Percentiles rank a stretch among this genome's conserved stretches.
phyloP scores from a whole-genome alignment of 2,329 filamentous ascomycete genomes.

The Fusarium heterosporum region DNA sequence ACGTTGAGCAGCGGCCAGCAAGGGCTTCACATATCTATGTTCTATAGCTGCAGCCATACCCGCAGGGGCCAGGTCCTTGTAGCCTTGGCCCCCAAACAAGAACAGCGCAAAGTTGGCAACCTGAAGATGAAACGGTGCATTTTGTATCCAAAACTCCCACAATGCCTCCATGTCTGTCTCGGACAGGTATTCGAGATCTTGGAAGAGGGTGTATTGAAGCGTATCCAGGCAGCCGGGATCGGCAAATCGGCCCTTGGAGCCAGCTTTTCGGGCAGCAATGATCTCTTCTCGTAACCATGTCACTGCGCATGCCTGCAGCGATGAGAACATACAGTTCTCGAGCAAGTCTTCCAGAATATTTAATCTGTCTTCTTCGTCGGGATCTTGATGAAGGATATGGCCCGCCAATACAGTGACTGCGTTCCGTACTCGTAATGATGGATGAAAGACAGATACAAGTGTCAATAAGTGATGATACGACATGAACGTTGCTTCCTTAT shows the following conservation, averaged over 20 bases:
- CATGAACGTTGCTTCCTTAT: constrained; percentile 63
- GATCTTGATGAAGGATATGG: constrained; percentile 67
- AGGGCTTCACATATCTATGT: constrained; percentile 68
- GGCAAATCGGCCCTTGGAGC: constrained; percentile 58
- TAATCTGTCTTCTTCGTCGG: constrained; percentile 68
- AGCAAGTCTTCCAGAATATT: constrained; percentile 73
- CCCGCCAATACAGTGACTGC: constrained; percentile 66
- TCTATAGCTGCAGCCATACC: constrained; percentile 69
- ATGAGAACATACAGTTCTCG: constrained; percentile 73
- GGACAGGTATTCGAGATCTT: constrained; percentile 62
- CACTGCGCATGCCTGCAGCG: constrained; percentile 71
- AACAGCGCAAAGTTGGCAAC: constrained; percentile 71
- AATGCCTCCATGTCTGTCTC: constrained; percentile 58
- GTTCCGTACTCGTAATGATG: constrained; percentile 64
- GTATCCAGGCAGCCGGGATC: constrained; percentile 67
- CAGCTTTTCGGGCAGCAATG: constrained; percentile 56
- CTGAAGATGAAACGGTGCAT: constrained; percentile 67
- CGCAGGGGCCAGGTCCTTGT: constrained; percentile 62
- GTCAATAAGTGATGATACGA: constrained; percentile 70
- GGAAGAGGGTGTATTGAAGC: constrained; percentile 72
- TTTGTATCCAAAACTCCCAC: constrained; percentile 64
- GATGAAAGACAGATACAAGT: constrained; percentile 68
- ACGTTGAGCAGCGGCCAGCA: constrained; percentile 58
- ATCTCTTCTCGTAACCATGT: constrained; percentile 74
- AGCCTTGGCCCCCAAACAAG: constrained; percentile 60